phyloP scores from a whole-genome alignment of 2,329 filamentous ascomycete species.

The Pseudogymnoascus sp. region DNA sequence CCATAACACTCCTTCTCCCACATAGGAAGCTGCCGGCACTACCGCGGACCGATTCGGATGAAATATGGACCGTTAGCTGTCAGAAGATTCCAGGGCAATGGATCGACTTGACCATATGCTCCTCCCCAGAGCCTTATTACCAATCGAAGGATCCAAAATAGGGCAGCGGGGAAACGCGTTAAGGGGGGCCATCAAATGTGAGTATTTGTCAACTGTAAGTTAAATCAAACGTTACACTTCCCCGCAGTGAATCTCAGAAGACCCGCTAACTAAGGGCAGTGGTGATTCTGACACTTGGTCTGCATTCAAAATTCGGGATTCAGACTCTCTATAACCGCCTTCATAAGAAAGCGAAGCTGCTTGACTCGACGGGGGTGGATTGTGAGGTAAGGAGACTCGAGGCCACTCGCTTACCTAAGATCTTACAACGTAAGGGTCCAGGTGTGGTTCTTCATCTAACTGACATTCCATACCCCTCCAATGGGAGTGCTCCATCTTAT shows the following conservation, averaged over 20 bases:
- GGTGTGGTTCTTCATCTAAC: background rate
- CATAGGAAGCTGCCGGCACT: background rate
- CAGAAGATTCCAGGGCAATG: background rate
- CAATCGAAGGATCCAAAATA: background rate
- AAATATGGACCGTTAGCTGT: background rate
- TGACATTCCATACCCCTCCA: background rate
- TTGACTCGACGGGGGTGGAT: background rate
- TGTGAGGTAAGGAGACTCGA: background rate
- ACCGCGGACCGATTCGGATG: background rate
- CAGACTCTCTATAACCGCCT: background rate
- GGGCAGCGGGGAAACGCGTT: background rate
- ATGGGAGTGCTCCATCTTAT: background rate
- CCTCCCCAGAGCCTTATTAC: background rate
- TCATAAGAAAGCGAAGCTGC: background rate
- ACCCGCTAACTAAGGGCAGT: background rate
- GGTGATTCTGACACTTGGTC: background rate
- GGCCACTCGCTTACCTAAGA: background rate
- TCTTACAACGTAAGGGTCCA: background rate
- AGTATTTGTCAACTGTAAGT: background rate
- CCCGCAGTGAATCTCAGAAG: background rate
- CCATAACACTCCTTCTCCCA: background rate
- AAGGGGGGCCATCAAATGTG: background rate
- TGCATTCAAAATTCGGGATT: background rate
- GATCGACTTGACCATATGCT: background rate
- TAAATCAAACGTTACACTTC: background rate